Evolutionary conservation across 495 filamentous ascomycete genomes (phyloP).

Genomic region (Aspergillus avenaceus): DNA sequence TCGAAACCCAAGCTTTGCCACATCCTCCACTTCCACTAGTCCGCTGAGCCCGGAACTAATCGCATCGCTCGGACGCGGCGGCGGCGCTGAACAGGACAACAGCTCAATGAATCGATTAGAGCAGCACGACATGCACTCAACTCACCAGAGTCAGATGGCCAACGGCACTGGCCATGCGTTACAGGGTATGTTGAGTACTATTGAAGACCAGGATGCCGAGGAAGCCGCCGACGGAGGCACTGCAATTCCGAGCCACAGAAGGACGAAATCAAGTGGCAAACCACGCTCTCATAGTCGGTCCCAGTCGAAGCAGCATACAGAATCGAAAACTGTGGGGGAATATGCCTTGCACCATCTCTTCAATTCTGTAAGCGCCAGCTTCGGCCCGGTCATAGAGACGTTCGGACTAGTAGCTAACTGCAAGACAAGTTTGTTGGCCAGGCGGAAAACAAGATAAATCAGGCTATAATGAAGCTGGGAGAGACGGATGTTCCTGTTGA

Average conservation of each 20-base stretch:
- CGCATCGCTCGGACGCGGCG: constrained; percentile 55
- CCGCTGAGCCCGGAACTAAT: constrained; percentile 82
- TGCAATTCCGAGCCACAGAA: constrained; percentile 25
- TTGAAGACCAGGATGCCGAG: constrained; percentile 35
- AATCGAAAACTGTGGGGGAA: constrained; percentile 88
- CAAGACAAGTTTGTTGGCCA: constrained; percentile 57
- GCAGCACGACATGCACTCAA: constrained; percentile 28
- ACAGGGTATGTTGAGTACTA: constrained; percentile 34
- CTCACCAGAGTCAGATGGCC: constrained; percentile 18
- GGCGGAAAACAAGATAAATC: constrained; percentile 89
- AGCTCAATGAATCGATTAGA: constrained; percentile 23
- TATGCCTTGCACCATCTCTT: constrained; percentile 96
- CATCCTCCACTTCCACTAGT: constrained; percentile 60
- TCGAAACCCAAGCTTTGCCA: constrained; percentile 72
- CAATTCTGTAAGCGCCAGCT: constrained; percentile 63
- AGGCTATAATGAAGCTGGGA: constrained; percentile 68
- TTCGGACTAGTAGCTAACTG: constrained; percentile 12
- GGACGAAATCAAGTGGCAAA: constrained; percentile 54
- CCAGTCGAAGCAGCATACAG: constrained; percentile 72
- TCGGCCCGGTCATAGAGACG: not conserved
- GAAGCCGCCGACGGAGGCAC: constrained; percentile 22
- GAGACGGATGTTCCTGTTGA: constrained; percentile 80
- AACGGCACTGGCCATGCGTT: constrained; percentile 19
- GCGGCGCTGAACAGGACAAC: constrained; percentile 21
- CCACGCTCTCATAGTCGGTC: constrained; percentile 72